A percentile compares a stretch with the other conserved stretches of the same genome.
Evolutionary conservation across 192 early-diverging fungal species (phyloP).

Genomic region (Dissophora ornata): DNA sequence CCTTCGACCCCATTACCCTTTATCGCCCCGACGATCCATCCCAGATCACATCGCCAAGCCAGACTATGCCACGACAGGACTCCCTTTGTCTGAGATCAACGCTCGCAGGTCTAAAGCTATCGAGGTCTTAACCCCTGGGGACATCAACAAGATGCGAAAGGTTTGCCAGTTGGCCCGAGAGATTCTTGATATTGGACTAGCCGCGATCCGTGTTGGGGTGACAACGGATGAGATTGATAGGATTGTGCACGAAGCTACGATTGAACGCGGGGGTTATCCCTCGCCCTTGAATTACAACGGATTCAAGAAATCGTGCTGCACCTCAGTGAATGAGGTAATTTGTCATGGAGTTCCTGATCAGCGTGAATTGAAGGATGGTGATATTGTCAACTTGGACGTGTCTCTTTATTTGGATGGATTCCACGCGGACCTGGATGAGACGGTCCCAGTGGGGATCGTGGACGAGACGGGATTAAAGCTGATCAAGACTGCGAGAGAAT

Average conservation of each 20-base stretch:
- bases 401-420: conserved; percentile 89
- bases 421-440: conserved; percentile 95
- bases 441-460: conserved; percentile 90
- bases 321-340: conserved; percentile 77
- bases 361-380: conserved; percentile 92
- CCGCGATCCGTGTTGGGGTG: conserved; percentile 81
- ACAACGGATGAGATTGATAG: conserved; percentile 98
- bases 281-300: conserved; percentile 96
- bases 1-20: conserved; percentile 77
- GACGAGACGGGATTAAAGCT: conserved; percentile 78
- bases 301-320: conserved; percentile 98
- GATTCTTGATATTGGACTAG: conserved; percentile 88
- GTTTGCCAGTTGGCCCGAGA: conserved; percentile 88
- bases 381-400: conserved; percentile 97
- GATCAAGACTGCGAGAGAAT: conserved; percentile 84
- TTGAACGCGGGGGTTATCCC: conserved; percentile 93
- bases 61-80: conserved; percentile 79
- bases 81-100: conserved; percentile 78
- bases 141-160: conserved; percentile 82
- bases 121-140: conserved; percentile 72
- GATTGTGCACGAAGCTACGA: conserved; percentile 92
- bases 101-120: conserved; percentile 75
- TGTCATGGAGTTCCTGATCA: conserved; percentile 99
- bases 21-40: conserved; percentile 74
- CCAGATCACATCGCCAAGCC: conserved; percentile 74